Base-by-base conservation (phyloP, 352 stramenopile species). In the Phytophthora syringae region DNA sequence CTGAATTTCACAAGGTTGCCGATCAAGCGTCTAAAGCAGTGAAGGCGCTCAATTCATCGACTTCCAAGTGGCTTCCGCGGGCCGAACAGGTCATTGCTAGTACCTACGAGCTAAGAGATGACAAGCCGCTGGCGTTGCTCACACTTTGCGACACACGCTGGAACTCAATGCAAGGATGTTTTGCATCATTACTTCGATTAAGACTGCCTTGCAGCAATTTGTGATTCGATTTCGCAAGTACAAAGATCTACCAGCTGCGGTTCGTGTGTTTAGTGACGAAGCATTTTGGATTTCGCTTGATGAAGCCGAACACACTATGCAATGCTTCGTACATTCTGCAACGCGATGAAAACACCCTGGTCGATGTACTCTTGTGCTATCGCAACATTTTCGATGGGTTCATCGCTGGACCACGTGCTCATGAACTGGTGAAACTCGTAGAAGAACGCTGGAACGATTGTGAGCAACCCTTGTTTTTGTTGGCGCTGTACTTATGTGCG, bases 91-190 rank as follows among this genome's bases (percentile, higher is more conserved):
- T 9, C 9, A 32, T 9, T 9, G 9, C 9, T 5, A 9, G 9
- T 10, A 32, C 27, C 5, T 32, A 32, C 27, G 27, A 32, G 5
- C 27, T 32, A 10, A n/a, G n/a, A n/a, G n/a, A n/a, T n/a, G 27
- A 10, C 5, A 32, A 53, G 16, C 24, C 44, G 5, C 28, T 67
- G 1, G 45, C 56, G 44, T 64, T 64, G 12, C 37, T 64, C 2
- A 13, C 37, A 4, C 47, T 64, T 9, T 72, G 50, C 18, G 27
- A 62, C 9, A 72, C 64, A 20, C 39, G 62, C 11, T 70, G 48
- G 62, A 70, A 70, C 27, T 60, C 39, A 15, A 70, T 70, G 54
- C 62, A 70, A 28, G 62, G 36, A 7, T 70, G 53, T 28, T 64
- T 70, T 45, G 62, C 62, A 27, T 64, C 40, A 1, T 32, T 64